These are phyloP conservation scores for Nakazawaea populi DNA, from an alignment of 805 yeast species.

Conservation along the genomic window DNA sequence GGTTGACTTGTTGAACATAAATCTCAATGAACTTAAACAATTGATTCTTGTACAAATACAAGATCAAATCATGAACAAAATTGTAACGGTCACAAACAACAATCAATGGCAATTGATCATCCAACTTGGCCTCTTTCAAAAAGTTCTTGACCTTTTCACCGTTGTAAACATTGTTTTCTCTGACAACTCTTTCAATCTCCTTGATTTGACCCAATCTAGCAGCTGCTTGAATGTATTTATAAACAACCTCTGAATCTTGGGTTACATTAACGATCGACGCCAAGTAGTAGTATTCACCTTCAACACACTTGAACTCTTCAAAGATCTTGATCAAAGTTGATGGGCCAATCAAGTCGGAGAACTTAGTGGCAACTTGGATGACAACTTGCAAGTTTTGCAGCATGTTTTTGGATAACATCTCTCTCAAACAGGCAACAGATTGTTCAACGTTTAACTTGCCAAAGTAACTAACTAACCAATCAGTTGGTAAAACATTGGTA, in stretches of 20 bases:
- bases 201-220: conserved; percentile 83
- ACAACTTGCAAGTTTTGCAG: conserved; percentile 89
- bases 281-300: conserved; percentile 91
- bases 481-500: conserved; percentile 78
- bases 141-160: conserved; percentile 97
- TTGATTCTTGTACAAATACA: conserved; percentile 92
- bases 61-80: conserved; percentile 88
- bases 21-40: conserved; percentile 96
- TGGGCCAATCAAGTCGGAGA: conserved; percentile 89
- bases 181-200: conserved; percentile 93
- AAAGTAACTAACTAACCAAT: conserved; percentile 89
- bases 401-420: conserved; percentile 72
- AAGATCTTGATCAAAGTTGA: conserved; percentile 79
- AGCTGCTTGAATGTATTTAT: conserved; percentile 94
- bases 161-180: conserved; percentile 90
- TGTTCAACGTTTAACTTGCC: conserved; percentile 95
- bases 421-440: conserved; percentile 79
- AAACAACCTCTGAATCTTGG: conserved; percentile 91
- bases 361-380: conserved; percentile 94
- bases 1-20: conserved; percentile 96
- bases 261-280: conserved; percentile 90
- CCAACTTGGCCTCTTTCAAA: conserved; percentile 87
- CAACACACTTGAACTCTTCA: conserved; percentile 87
- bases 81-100: conserved; percentile 92
- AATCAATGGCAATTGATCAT: conserved; percentile 93